phyloP scores from a whole-genome alignment of 495 filamentous ascomycete species.

The Podospora conica region DNA sequence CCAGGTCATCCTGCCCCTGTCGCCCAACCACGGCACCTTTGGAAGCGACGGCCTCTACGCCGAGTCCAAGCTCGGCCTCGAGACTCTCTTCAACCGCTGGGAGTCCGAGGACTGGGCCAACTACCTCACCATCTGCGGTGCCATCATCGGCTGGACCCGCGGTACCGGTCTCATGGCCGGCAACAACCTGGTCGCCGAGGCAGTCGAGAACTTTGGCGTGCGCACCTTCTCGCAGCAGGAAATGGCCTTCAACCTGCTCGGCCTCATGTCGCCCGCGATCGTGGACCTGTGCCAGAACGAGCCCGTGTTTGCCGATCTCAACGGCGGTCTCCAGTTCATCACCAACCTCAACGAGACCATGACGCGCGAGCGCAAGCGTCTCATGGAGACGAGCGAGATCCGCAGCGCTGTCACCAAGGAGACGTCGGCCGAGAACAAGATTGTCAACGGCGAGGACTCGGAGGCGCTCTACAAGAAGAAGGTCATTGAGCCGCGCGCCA shows the following conservation, averaged over 20 bases:
- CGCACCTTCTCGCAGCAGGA: conserved; percentile 98
- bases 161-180: conserved; percentile 96
- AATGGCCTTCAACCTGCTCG: conserved; percentile 98
- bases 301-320: conserved; percentile 94
- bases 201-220: conserved; percentile 91
- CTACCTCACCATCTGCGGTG: conserved; percentile 97
- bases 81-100: conserved; percentile 98
- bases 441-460: conserved; percentile 88
- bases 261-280: conserved; percentile 89
- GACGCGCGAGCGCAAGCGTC: conserved; percentile 79
- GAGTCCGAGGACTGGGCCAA: conserved; percentile 95
- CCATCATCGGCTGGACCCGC: conserved; percentile 96
- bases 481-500: conserved; percentile 85
- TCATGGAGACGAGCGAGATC: conserved; percentile 91
- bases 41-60: conserved; percentile 97
- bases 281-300: conserved; percentile 94
- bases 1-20: conserved; percentile 91
- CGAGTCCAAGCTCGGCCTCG: conserved; percentile 92
- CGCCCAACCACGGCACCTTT: conserved; percentile 97
- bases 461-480: conserved; percentile 93
- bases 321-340: conserved; percentile 95
- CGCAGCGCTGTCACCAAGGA: conserved; percentile 91
- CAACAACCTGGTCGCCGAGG: conserved; percentile 97
- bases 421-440: conserved; percentile 93
- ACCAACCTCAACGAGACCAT: conserved; percentile 94